Conservation (phyloP, 2,329 filamentous ascomycete genomes). For the Ophiostoma populinum region DNA sequence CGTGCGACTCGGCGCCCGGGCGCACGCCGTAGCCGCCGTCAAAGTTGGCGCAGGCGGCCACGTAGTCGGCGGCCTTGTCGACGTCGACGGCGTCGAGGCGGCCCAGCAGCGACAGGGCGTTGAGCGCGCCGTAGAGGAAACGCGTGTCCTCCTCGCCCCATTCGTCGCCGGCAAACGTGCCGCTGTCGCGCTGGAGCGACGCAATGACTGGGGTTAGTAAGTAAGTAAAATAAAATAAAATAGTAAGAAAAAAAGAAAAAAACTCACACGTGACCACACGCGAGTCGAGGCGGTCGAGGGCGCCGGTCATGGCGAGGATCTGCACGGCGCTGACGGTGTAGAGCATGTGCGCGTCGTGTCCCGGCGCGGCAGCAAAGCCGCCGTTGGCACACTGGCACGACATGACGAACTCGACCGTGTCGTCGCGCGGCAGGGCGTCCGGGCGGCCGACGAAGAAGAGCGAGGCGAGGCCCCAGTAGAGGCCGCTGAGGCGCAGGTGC, state of each 20-base stretch:
- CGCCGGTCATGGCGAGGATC: conserved; percentile 75
- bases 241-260: background rate
- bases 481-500: conserved; percentile 82
- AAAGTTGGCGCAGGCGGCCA: conserved; percentile 75
- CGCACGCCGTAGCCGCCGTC: conserved; percentile 85
- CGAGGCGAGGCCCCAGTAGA: conserved; percentile 91
- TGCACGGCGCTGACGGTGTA: conserved; percentile 93
- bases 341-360: conserved; percentile 89
- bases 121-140: conserved; percentile 81
- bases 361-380: conserved; percentile 84
- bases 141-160: conserved; percentile 95
- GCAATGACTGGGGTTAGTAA: conserved; percentile 46
- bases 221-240: background rate
- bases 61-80: conserved; percentile 59
- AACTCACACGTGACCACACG: conserved; percentile 67
- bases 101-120: conserved; percentile 70
- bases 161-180: conserved; percentile 83
- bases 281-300: conserved; percentile 50
- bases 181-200: conserved; percentile 59
- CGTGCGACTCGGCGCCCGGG: conserved; percentile 84
- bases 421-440: conserved; percentile 61
- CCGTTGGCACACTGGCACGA: conserved; percentile 82
- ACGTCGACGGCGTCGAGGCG: conserved; percentile 61
- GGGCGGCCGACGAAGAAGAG: conserved; percentile 71
- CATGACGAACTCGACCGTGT: conserved; percentile 82